Evolutionary conservation across 495 filamentous ascomycete genomes (phyloP).

Genomic region (Corynascus novoguineensis): DNA sequence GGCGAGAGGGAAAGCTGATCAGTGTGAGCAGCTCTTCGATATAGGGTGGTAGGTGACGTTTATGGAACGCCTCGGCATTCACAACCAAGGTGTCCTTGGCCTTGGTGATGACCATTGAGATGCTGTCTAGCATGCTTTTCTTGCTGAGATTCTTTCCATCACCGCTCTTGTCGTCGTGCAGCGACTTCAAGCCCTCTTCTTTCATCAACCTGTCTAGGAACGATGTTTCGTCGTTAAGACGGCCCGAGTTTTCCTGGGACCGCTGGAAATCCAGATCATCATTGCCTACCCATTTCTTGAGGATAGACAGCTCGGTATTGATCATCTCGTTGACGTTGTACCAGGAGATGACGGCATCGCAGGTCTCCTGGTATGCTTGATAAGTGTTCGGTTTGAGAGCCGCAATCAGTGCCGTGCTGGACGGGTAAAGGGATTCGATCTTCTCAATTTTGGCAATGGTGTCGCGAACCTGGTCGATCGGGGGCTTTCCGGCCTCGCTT

Average conservation of each 20-base stretch:
- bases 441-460: conserved; percentile 83
- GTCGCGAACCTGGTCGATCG: conserved; percentile 81
- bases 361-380: conserved; percentile 67
- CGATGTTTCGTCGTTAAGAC: conserved; percentile 78
- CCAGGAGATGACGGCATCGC: conserved; percentile 87
- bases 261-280: conserved; percentile 87
- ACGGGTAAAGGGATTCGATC: conserved; percentile 78
- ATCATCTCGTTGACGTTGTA: conserved; percentile 97
- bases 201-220: conserved; percentile 98
- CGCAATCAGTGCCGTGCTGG: conserved; percentile 61
- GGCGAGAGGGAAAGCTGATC: conserved; percentile 91
- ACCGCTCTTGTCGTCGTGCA: conserved; percentile 66
- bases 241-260: conserved; percentile 49
- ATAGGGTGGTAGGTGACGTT: conserved; percentile 90
- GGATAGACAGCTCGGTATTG: conserved; percentile 82
- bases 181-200: conserved; percentile 86
- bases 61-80: conserved; percentile 78
- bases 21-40: conserved; percentile 93
- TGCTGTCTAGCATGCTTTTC: conserved; percentile 79
- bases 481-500: conserved; percentile 81
- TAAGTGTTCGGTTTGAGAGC: conserved; percentile 71
- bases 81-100: conserved; percentile 87
- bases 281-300: conserved; percentile 96
- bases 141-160: conserved; percentile 38
- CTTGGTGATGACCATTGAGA: conserved; percentile 80